Base-by-base conservation (phyloP, 495 filamentous ascomycete species). In the Venustampulla echinocandica region DNA sequence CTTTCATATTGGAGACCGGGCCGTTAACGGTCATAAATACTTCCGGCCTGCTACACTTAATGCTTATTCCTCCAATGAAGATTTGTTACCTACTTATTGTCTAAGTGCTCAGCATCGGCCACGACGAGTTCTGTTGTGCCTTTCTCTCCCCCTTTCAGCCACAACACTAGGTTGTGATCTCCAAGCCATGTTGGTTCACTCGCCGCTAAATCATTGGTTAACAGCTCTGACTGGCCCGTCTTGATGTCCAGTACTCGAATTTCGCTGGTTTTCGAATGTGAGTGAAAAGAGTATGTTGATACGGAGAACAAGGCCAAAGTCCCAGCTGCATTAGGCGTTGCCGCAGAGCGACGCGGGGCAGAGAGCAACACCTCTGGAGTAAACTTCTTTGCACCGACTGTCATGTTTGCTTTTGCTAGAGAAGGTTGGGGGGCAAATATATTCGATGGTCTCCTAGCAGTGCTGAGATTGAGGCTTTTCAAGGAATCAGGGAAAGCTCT, bases 281-380 rank as follows among this genome's bases (percentile, higher is more conserved):
- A 69, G 37, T 85, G 72, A 64, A 97, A 96, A 17, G 80, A 89
- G 59, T 95, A 97, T 6, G 81, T 79, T 0, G 84, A 85, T 0
- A 64, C 77, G 33, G 81, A 81, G 55, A 84, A 92, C 10, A 90
- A 67, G 15, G 82, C 79, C 33, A 77, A 67, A 11, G 72, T 84
- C 4, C 84, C 87, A 25, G 75, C 68, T 4, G 74, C 56, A 61
- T 92, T 94, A 22, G 90, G 88, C 11, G 81, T 63, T 19, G 83
- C 89, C 17, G 79, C 59, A 33, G 84, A 85, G 32, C 90, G 79
- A 25, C 90, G 79, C 22, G 90, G 87, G 11, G 88, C 87, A 56
- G 81, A 80, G 56, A 97, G 78, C 44, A 97, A 76, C 28, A 90
- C 82, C 78, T 87, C 78, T 4, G 84, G 83, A 0, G 79, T 85